Base-by-base conservation (phyloP, 139 green algal species). In the Spirogloea muscicola region DNA sequence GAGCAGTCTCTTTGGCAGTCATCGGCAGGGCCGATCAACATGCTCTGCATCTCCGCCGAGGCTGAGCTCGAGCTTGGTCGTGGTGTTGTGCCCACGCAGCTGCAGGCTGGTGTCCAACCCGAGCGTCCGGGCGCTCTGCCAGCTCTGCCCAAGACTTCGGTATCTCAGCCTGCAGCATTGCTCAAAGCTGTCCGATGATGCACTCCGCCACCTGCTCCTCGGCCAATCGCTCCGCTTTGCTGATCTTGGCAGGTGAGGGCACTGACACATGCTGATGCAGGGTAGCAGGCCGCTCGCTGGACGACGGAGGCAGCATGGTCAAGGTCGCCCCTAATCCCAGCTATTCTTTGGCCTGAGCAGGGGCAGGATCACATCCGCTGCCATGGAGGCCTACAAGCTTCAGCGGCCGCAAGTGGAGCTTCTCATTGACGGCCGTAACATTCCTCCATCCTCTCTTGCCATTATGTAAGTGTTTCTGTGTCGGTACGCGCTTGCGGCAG, bases 161-260 rank as follows among this genome's bases (percentile, higher is more conserved):
- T 55, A 76, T 62, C 64, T 77, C 36, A 77, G 69, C 69, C 76
- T 77, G 69, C 69, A 77, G 69, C 25, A 62, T n/a, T 77, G 69
- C 58, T 29, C 58, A 7, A 77, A 77, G 31, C 39, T 77, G 0
- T 77, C 69, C 1, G 58, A 77, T 70, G 69, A 34, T 68, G 29
- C 76, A 46, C 76, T 77, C n/a, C 18, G 29, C 3, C 25, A 78
- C 61, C 25, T 77, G 0, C 25, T 57, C 1, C 59, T 36, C 18
- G 58, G 29, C 16, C 16, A 25, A 21, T n/a, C 31, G 1, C 10
- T 77, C 25, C 37, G 69, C n/a, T 77, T 77, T 61, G 59, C 76
- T 33, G 69, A 77, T 10, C 7, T 77, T 40, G 69, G 44, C 13
- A 58, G 64, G 64, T 67, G 49, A 58, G 52, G 10, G 6, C 41